Evolutionary conservation across 2,329 filamentous ascomycete species (phyloP).

Genomic region (Pseudogymnoascus sp.): DNA sequence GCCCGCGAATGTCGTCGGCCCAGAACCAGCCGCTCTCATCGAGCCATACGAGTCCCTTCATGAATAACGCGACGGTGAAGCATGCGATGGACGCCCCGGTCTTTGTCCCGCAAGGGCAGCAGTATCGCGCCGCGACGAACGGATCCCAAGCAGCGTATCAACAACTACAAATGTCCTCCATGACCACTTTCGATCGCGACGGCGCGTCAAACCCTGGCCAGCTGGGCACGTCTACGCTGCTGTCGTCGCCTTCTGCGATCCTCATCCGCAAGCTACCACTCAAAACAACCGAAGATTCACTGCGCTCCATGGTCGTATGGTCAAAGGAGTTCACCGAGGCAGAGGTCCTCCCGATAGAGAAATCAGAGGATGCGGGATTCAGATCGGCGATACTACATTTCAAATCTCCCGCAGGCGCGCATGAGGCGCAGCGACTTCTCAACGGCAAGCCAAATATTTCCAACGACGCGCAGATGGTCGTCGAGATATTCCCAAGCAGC

Average conservation of each 20-base stretch:
- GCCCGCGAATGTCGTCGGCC: not conserved
- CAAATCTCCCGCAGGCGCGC: constrained; percentile 42
- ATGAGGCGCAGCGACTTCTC: constrained; percentile 49
- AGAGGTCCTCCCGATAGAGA: constrained; percentile 42
- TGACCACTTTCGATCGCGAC: constrained; percentile 25
- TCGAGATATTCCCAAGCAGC: constrained; percentile 44
- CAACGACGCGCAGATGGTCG: constrained; percentile 44
- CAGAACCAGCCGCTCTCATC: constrained; percentile 5
- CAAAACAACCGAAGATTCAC: constrained; percentile 44
- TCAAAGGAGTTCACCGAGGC: constrained; percentile 46
- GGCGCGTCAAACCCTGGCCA: constrained; percentile 18
- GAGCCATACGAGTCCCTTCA: constrained; percentile 9
- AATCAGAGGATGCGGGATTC: constrained; percentile 42
- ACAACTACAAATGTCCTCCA: constrained; percentile 26
- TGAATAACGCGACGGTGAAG: constrained; percentile 20
- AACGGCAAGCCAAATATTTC: constrained; percentile 46
- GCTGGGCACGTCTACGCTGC: constrained; percentile 19
- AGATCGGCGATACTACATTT: constrained; percentile 47
- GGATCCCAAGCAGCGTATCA: constrained; percentile 23
- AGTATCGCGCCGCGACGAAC: constrained; percentile 25
- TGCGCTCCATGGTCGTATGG: constrained; percentile 51
- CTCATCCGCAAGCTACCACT: constrained; percentile 47
- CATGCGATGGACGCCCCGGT: constrained; percentile 29
- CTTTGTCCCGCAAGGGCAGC: constrained; percentile 26
- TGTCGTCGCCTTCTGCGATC: constrained; percentile 32